Base-by-base conservation (phyloP, 495 filamentous ascomycete species). In the Lepidopterella palustris region DNA sequence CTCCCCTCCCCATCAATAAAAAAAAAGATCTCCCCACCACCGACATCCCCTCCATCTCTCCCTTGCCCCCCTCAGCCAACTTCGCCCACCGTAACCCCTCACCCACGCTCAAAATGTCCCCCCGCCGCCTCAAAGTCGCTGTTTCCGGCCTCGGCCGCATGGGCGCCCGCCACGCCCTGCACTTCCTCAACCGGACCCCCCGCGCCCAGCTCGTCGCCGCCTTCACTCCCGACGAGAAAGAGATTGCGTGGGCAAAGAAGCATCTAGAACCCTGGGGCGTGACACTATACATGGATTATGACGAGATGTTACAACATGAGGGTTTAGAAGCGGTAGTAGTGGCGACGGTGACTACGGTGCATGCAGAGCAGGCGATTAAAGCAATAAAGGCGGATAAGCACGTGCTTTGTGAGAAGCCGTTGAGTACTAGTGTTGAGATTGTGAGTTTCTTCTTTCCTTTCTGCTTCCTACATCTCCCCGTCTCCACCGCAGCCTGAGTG, bases 321-420 rank as follows among this genome's bases (percentile, higher is more conserved):
- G 69, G 66, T 5, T 61, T 76, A 5, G 66, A 75, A 45, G 74
- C 73, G 0, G 74, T 76, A 3, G 63, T 70, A 48, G 61, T 76
- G 18, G 67, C 74, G 15, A 73, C 71, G 8, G 67, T 65, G 47
- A 76, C 73, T 3, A 70, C 69, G n/a, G 70, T 74, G 53, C 74
- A 76, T 58, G 74, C 74, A 1, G 61, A 69, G 60, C 72, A 76
- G 47, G 63, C 72, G 6, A 69, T 72, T 54, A 66, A 63, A 23
- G 74, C 74, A 1, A 76, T 76, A 31, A 56, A 64, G 15, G 65
- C 66, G 21, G 68, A 67, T 31, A 68, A 70, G 60, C 72, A 76
- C 58, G 73, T 76, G 0, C 67, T 76, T 26, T 76, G 73, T 54
- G 74, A 76, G 66, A 76, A 78, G 68, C 76, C 76, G 9, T 60